Percentiles rank a stretch among this genome's conserved stretches.
Conservation (phyloP, 208 protist species). For the Tritrichomonas musculus region DNA sequence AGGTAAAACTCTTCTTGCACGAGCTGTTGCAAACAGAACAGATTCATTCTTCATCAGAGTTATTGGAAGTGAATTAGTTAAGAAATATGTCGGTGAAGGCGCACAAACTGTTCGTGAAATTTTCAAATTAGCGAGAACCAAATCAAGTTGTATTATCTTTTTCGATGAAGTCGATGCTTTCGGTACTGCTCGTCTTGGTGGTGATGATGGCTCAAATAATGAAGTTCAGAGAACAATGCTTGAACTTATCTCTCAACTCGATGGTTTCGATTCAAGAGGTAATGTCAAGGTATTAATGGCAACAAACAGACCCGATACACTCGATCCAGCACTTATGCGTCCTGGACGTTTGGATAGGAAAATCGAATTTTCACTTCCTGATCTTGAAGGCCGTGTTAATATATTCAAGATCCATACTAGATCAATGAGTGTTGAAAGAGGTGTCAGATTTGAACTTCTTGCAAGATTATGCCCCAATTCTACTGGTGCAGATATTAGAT, state of each 20-base stretch:
- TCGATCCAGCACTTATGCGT: conserved; percentile 92
- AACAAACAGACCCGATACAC: conserved; percentile 78
- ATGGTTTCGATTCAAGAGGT: conserved; percentile 95
- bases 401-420: conserved; percentile 95
- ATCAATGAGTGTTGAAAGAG: conserved; percentile 76
- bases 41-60: conserved; percentile 99
- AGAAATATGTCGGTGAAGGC: conserved; percentile 61
- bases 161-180: conserved; percentile 99
- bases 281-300: conserved; percentile 99
- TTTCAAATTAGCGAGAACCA: conserved; percentile 95
- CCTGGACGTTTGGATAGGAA: conserved; percentile 98
- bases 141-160: conserved; percentile 99
- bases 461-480: conserved; percentile 95
- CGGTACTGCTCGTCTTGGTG: conserved; percentile 73
- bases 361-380: conserved; percentile 94
- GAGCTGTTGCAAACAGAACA: conserved; percentile 97
- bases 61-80: conserved; percentile 98
- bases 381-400: conserved; percentile 87
- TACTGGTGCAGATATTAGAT: conserved; percentile 70
- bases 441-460: conserved; percentile 95
- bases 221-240: conserved; percentile 98
- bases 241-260: conserved; percentile 99
- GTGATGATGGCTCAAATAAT: conserved; percentile 82
- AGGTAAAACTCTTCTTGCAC: conserved; percentile 97
- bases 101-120: conserved; percentile 96